phyloP scores from a whole-genome alignment of 2,329 filamentous ascomycete species.

The Colletotrichum horii region DNA sequence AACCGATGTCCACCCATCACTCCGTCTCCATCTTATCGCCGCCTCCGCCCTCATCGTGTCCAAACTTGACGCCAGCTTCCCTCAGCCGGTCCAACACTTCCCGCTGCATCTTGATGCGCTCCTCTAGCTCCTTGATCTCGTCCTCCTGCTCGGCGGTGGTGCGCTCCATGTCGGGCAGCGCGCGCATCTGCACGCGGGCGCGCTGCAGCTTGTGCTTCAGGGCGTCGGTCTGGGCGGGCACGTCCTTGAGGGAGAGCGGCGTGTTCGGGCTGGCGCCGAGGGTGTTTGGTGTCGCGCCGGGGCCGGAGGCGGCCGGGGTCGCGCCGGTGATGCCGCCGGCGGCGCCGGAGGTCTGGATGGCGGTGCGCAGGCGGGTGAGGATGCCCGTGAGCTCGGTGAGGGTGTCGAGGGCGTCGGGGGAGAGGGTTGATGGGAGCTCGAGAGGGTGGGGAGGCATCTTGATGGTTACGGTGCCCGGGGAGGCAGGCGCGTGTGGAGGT shows the following conservation, averaged over 20 bases:
- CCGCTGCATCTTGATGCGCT: conserved; percentile 66
- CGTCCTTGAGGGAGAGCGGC: conserved; percentile 68
- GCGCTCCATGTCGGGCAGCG: conserved; percentile 73
- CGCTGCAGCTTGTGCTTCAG: conserved; percentile 85
- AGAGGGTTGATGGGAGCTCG: conserved; percentile 67
- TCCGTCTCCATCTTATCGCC: conserved; percentile 48
- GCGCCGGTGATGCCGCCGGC: conserved; percentile 43
- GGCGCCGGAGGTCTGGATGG: conserved; percentile 41
- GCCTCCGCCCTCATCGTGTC: conserved; percentile 35
- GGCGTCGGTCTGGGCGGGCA: conserved; percentile 77
- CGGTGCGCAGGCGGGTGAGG: conserved; percentile 72
- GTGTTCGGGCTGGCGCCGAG: conserved; percentile 34
- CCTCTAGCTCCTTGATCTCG: conserved; percentile 72
- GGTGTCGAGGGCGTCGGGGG: conserved; percentile 84
- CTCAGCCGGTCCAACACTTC: conserved; percentile 60
- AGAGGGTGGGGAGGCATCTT: conserved; percentile 41
- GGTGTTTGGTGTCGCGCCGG: conserved; percentile 30
- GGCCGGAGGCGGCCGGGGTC: conserved; percentile 35
- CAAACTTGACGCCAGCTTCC: conserved; percentile 51
- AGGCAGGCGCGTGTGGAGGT: neutral
- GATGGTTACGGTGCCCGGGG: neutral
- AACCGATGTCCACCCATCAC: neutral
- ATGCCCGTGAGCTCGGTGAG: conserved; percentile 82
- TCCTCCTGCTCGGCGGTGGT: conserved; percentile 71
- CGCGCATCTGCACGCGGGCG: conserved; percentile 69